Percentiles rank a stretch among this genome's conserved stretches.
phyloP scores from a whole-genome alignment of 345 rosid species.

The Pistacia atlantica region DNA sequence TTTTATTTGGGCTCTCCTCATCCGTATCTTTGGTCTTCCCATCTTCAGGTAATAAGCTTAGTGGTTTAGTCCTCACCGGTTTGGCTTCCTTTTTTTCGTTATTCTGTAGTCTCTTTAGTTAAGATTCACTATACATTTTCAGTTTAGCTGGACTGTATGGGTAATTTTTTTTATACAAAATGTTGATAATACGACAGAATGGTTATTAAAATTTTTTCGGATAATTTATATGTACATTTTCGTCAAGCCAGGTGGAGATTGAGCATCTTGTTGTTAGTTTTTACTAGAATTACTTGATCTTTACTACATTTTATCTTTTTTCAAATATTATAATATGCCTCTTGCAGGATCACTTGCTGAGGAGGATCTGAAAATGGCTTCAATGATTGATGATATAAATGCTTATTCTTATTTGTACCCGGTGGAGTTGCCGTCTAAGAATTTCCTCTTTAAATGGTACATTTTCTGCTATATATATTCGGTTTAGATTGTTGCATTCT shows the following conservation, averaged over 20 bases:
- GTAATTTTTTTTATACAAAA: too few species aligned
- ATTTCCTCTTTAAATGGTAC: slow-evolving; percentile 80
- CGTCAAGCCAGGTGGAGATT: too few species aligned
- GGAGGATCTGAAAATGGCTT: slow-evolving; percentile 59
- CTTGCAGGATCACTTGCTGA: slow-evolving; percentile 55
- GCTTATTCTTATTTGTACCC: slow-evolving; percentile 85
- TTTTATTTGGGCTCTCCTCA: slow-evolving; percentile 66
- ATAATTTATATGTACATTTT: too few species aligned
- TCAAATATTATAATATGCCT: slow-evolving; percentile 11
- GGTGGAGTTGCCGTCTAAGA: slow-evolving; percentile 57
- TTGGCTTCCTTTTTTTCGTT: background rate
- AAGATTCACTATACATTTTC: background rate
- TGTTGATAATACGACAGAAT: too few species aligned
- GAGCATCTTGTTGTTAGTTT: too few species aligned
- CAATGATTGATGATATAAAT: slow-evolving; percentile 77
- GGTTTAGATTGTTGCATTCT: background rate
- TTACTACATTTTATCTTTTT: background rate
- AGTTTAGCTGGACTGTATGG: too few species aligned
- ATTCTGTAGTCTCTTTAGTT: background rate
- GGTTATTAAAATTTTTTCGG: too few species aligned
- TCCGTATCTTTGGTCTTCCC: slow-evolving; percentile 52
- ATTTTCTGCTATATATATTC: slow-evolving; percentile 13
- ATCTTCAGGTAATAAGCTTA: slow-evolving; percentile 41
- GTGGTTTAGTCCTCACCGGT: background rate
- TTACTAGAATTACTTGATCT: too few species aligned